Base-by-base conservation (phyloP, 2,329 filamentous ascomycete genomes). In the Chalaropsis ovoidea region DNA sequence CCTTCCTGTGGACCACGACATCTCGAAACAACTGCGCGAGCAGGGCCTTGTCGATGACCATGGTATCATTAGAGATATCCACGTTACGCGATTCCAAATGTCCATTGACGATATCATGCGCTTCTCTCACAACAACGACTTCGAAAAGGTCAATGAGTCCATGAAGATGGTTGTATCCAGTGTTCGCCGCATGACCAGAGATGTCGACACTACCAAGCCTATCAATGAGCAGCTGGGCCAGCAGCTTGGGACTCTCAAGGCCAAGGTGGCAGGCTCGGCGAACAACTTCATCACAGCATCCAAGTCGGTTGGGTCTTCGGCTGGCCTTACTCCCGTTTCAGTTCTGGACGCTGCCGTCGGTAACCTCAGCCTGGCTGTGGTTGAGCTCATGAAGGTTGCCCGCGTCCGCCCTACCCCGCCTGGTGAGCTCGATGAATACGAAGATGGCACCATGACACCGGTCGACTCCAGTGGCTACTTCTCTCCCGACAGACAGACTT, bases 241-340 rank as follows among this genome's bases (percentile, higher is more conserved):
- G 69, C 79, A 86, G 68, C 84, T 85, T 69, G 78, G 80, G 35
- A 90, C 87, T 74, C 81, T 95, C 68, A 95, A 90, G 75, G 82
- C 84, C 62, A 87, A 87, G 67, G 88, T 97, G 2, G 95, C 91
- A n/a, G 87, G 88, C 1, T 95, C 93, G 1, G 92, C 94, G 61
- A 97, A 97, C 79, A 94, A 93, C 72, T 80, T 99, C 67, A 96
- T 97, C 71, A 97, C 93, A 1, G 90, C 93, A 1, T 88, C 90
- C 42, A 96, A 95, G 77, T 96, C 96, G 72, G 96, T 94, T 74
- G 87, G 89, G 42, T 82, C 84, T 11, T 86, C 90, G 0, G 86
- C 84, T 22, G 94, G 94, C 39, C 82, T 99, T 41, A 93, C 90
- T 0, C 94, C 94, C 0, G 87, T 99, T n/a, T 95, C 90, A 5